Evolutionary conservation across 2,329 filamentous ascomycete genomes (phyloP).

Genomic region (Penicillium hesseltinei): DNA sequence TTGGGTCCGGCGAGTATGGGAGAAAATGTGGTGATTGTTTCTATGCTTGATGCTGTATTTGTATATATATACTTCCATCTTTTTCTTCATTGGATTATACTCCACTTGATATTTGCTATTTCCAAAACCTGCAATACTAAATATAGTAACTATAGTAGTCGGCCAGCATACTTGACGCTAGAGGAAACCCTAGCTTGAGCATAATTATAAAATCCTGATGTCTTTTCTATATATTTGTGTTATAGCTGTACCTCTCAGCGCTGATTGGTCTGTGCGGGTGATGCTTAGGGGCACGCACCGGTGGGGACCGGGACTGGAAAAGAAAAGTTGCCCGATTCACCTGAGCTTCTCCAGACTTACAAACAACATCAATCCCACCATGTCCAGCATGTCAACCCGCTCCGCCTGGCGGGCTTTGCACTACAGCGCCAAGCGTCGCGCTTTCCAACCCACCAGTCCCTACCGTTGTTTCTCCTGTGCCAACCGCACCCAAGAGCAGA

Average conservation of each 20-base stretch:
- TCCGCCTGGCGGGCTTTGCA: conserved; percentile 39
- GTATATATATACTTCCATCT: neutral
- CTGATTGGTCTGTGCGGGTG: conserved; percentile 15
- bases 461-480: conserved; percentile 55
- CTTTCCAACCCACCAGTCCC: conserved; percentile 27
- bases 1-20: conserved; percentile 29
- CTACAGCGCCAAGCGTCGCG: conserved; percentile 33
- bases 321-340: conserved; percentile 21
- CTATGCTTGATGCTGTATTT: neutral
- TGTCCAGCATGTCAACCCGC: conserved; percentile 33
- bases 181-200: neutral
- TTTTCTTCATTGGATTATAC: neutral
- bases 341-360: neutral
- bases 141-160: neutral
- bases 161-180: neutral
- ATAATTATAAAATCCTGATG: too few relatives aligned
- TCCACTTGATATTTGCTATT: neutral
- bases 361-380: conserved; percentile 5
- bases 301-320: conserved; percentile 15
- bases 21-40: conserved; percentile 30
- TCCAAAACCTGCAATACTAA: too few relatives aligned
- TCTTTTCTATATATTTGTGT: neutral
- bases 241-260: conserved; percentile 3
- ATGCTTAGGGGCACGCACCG: conserved; percentile 3
- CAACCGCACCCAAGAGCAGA: conserved; percentile 39